These are phyloP conservation scores for Trichosanthes truncata DNA, from an alignment of 306 rosid species.

Conservation along the genomic window DNA sequence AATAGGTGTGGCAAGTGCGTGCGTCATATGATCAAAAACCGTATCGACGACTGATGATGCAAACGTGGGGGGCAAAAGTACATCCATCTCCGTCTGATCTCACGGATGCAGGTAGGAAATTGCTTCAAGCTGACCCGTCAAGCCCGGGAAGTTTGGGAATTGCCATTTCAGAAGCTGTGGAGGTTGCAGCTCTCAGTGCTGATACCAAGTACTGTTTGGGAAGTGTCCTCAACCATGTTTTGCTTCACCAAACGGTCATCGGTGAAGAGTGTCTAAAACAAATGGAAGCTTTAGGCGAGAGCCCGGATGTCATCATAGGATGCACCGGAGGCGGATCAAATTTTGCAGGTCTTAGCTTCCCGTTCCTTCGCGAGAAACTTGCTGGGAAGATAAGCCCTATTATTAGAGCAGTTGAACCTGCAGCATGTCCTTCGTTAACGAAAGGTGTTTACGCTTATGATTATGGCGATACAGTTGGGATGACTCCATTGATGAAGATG, in stretches of 20 bases:
- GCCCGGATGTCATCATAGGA: slow-evolving; percentile 77
- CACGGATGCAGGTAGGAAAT: slow-evolving; percentile 59
- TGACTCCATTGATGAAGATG: slow-evolving; percentile 98
- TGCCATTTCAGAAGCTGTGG: slow-evolving; percentile 94
- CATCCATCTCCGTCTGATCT: slow-evolving; percentile 80
- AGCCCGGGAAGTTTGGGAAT: slow-evolving; percentile 94
- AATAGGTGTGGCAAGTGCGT: slow-evolving; percentile 95
- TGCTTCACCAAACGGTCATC: slow-evolving; percentile 83
- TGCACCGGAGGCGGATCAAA: slow-evolving; percentile 97
- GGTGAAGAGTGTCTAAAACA: slow-evolving; percentile 91
- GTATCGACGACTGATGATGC: slow-evolving; percentile 84
- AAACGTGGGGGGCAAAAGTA: slow-evolving; percentile 97
- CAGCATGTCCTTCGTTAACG: slow-evolving; percentile 92
- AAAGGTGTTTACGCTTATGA: slow-evolving; percentile 74
- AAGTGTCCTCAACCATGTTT: slow-evolving; percentile 87
- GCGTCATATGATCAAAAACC: slow-evolving; percentile 88
- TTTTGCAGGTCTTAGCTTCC: slow-evolving; percentile 89
- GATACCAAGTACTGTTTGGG: slow-evolving; percentile 85
- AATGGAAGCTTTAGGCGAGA: slow-evolving; percentile 89
- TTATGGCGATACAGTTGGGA: slow-evolving; percentile 80
- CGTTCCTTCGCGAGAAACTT: slow-evolving; percentile 78
- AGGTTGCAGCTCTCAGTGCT: slow-evolving; percentile 57
- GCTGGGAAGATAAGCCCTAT: slow-evolving; percentile 60
- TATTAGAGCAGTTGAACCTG: slow-evolving; percentile 87
- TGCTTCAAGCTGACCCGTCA: slow-evolving; percentile 58